A percentile compares a stretch with the other conserved stretches of the same genome.
Evolutionary conservation across 306 rosid genomes (phyloP).

Genomic region (Dalbergia cochinchinensis): DNA sequence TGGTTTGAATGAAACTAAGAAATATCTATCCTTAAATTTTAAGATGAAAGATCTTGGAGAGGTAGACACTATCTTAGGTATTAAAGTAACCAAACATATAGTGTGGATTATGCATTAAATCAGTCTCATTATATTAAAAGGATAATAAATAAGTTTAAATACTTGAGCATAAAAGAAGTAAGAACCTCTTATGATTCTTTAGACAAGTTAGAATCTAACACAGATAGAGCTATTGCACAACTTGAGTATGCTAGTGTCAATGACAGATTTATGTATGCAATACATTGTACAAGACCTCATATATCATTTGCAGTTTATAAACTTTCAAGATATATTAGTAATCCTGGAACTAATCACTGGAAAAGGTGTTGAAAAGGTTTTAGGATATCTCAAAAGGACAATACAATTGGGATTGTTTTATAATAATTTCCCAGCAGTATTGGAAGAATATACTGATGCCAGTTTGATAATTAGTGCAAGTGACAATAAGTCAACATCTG

Average conservation of each 20-base stretch:
- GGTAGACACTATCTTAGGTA: neutral
- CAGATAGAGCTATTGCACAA: neutral
- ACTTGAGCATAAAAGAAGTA: neutral
- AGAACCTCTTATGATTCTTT: neutral
- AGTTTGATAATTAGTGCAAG: neutral
- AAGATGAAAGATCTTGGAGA: neutral
- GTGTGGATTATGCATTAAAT: neutral
- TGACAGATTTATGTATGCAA: neutral
- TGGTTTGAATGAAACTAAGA: neutral
- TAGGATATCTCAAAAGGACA: neutral
- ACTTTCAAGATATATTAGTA: neutral
- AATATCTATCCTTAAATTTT: neutral
- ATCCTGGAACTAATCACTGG: neutral
- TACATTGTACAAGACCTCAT: neutral
- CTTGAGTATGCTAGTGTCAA: conserved; percentile 9
- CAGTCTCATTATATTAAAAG: conserved; percentile 1
- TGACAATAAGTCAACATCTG: neutral
- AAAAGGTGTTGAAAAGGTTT: conserved; percentile 1
- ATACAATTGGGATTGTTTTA: neutral
- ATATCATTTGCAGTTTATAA: conserved; percentile 7
- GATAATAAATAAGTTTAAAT: neutral
- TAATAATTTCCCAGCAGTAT: neutral
- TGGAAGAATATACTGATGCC: neutral
- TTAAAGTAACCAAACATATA: neutral
- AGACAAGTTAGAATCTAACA: too few species aligned